Percentiles rank a stretch among this genome's conserved stretches.
Conservation (phyloP, 2,329 filamentous ascomycete genomes). For the Microascus cirrosus region DNA sequence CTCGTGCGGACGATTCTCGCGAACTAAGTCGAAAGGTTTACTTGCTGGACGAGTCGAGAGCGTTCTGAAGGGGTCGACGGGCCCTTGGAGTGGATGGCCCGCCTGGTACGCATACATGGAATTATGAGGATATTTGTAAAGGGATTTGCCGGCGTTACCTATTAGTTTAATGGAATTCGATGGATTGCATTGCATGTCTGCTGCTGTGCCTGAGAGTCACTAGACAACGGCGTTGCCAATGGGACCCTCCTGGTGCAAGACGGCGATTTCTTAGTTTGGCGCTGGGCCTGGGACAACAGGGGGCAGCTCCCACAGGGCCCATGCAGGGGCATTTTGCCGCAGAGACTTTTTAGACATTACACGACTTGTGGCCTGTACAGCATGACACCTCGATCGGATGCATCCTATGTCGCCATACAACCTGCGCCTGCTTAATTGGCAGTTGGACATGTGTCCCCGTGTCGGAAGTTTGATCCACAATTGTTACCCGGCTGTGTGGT, state of each 20-base stretch:
- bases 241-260: neutral
- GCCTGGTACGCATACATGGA: neutral
- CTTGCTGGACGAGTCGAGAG: neutral
- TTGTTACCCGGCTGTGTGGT: no score
- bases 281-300: no score
- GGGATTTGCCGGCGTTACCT: neutral
- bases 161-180: neutral
- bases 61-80: neutral
- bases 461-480: no score
- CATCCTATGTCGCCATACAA: no score
- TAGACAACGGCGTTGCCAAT: neutral
- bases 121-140: neutral
- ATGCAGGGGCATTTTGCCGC: no score
- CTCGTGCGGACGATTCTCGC: slow-evolving; percentile 79
- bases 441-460: no score
- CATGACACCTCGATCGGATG: no score
- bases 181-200: neutral
- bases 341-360: no score
- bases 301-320: no score
- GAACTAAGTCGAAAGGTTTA: slow-evolving; percentile 43
- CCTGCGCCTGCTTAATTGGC: no score
- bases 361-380: no score
- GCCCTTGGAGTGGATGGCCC: neutral
- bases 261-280: neutral
- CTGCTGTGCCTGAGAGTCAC: neutral